These are phyloP conservation scores for Pythium phragmitis DNA, from an alignment of 352 stramenopile species.

Conservation along the genomic window DNA sequence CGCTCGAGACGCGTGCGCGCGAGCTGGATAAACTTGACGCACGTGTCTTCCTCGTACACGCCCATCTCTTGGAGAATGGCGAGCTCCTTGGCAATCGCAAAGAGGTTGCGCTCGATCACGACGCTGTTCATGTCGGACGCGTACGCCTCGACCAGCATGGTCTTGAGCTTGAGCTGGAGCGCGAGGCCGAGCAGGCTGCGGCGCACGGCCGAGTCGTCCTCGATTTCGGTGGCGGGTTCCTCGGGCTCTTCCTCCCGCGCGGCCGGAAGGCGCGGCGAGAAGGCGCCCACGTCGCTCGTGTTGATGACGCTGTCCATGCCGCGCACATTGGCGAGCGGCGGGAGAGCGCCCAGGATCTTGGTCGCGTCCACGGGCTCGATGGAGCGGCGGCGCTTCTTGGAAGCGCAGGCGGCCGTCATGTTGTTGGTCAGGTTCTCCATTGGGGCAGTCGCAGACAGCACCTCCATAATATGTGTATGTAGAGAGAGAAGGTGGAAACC, in stretches of 20 bases:
- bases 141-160: slow-evolving; percentile 79
- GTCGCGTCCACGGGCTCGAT: slow-evolving; percentile 55
- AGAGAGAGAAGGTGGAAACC: neutral
- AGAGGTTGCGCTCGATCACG: slow-evolving; percentile 85
- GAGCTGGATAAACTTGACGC: slow-evolving; percentile 73
- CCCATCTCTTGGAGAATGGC: slow-evolving; percentile 74
- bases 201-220: slow-evolving; percentile 29
- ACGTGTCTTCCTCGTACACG: slow-evolving; percentile 74
- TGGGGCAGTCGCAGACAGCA: slow-evolving; percentile 30
- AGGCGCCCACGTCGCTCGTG: slow-evolving; percentile 17
- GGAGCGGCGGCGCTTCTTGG: slow-evolving; percentile 69
- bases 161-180: slow-evolving; percentile 85
- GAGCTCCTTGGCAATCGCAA: slow-evolving; percentile 79
- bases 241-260: slow-evolving; percentile 25
- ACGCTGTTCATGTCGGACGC: slow-evolving; percentile 86
- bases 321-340: slow-evolving; percentile 34
- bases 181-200: slow-evolving; percentile 75
- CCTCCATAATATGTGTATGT: slow-evolving; percentile 33
- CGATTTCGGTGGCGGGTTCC: slow-evolving; percentile 20
- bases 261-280: slow-evolving; percentile 1
- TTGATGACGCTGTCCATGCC: slow-evolving; percentile 26
- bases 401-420: slow-evolving; percentile 9
- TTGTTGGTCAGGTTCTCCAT: slow-evolving; percentile 21
- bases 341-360: slow-evolving; percentile 53
- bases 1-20: slow-evolving; percentile 61